phyloP scores from a whole-genome alignment of 148 eudicot genomes.

The Diospyros kaki region DNA sequence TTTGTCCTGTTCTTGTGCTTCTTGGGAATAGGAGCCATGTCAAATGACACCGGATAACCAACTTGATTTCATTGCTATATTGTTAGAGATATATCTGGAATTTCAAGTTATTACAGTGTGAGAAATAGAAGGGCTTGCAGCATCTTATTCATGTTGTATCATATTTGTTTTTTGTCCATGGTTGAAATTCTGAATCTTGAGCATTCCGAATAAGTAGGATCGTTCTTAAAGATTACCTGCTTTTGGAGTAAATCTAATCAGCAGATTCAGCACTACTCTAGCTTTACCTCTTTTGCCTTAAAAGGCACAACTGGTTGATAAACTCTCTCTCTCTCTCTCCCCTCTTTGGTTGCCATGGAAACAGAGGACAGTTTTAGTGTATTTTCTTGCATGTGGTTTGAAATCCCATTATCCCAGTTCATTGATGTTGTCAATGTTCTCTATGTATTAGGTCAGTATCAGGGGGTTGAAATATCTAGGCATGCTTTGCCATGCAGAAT shows the following conservation, averaged over 20 bases:
- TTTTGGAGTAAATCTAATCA: not conserved
- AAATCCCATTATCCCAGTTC: not conserved
- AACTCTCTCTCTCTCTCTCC: no score
- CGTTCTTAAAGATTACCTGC: not conserved
- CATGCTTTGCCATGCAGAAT: no score
- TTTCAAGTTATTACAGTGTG: not conserved
- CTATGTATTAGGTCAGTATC: no score
- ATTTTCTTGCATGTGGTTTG: not conserved
- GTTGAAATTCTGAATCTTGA: not conserved
- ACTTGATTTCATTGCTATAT: not conserved
- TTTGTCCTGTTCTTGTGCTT: not conserved
- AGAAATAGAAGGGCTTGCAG: not conserved
- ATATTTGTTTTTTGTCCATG: not conserved
- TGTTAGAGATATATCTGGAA: not conserved
- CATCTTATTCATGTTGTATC: not conserved
- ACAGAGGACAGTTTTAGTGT: not conserved
- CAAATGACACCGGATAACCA: not conserved
- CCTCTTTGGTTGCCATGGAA: not conserved
- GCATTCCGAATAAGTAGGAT: not conserved
- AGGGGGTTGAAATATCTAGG: no score
- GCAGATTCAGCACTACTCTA: no score
- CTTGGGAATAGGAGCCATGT: not conserved
- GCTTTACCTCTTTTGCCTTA: slow-evolving; percentile 5
- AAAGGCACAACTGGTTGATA: not conserved
- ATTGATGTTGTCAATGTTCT: no score